phyloP scores from a whole-genome alignment of 352 stramenopile species.

The Pythium sp. region DNA sequence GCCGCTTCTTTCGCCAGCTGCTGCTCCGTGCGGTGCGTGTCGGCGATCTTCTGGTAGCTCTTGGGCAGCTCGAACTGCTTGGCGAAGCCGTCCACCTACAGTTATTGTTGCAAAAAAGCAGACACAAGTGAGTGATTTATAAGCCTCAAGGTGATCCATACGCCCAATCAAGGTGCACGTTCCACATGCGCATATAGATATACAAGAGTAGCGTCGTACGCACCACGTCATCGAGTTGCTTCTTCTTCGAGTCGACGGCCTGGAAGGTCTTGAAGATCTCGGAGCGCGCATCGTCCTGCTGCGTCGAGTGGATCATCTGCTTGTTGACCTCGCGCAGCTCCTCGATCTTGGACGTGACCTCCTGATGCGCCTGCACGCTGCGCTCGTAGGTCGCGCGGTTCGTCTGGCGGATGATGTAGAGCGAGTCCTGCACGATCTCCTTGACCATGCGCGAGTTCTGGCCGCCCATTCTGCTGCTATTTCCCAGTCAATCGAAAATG shows the following conservation, averaged over 20 bases:
- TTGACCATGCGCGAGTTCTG: slow-evolving; percentile 79
- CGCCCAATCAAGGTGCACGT: background rate
- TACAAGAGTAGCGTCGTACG: background rate
- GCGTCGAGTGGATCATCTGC: slow-evolving; percentile 56
- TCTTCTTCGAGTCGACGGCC: slow-evolving; percentile 54
- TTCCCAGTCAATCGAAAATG: background rate
- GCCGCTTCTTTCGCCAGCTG: slow-evolving; percentile 27
- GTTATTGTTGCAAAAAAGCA: background rate
- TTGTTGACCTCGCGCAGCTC: slow-evolving; percentile 54
- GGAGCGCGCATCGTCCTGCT: slow-evolving; percentile 47
- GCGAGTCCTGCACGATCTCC: slow-evolving; percentile 74
- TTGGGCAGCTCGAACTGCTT: slow-evolving; percentile 76
- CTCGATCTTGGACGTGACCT: slow-evolving; percentile 61
- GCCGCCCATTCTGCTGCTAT: slow-evolving; percentile 51
- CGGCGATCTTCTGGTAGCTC: slow-evolving; percentile 67
- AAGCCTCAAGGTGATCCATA: background rate
- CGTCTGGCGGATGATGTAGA: slow-evolving; percentile 79
- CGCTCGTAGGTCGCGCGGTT: slow-evolving; percentile 66
- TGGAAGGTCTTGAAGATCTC: slow-evolving; percentile 63
- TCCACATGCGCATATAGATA: background rate
- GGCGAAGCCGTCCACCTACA: slow-evolving; percentile 56
- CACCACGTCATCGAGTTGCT: slow-evolving; percentile 63
- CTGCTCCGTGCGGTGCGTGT: slow-evolving; percentile 40
- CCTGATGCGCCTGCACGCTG: slow-evolving; percentile 43
- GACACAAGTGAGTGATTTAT: background rate